Conservation (phyloP, 768 basidiomycete genomes). For the Suillus occidentalis region DNA sequence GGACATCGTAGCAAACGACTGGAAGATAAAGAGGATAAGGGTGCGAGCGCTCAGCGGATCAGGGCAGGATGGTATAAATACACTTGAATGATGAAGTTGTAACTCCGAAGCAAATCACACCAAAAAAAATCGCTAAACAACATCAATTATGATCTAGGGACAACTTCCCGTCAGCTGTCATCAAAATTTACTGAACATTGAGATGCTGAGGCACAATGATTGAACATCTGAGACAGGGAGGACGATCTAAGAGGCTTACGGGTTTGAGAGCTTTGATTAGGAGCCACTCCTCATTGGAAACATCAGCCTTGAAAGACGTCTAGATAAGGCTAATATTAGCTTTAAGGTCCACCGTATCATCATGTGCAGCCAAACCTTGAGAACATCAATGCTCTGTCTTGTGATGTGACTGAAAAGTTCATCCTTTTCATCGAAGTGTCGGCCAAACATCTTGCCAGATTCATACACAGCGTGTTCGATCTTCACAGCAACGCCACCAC, state of each 20-base stretch:
- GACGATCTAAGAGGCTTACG: conserved; percentile 40
- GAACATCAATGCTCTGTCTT: conserved; percentile 90
- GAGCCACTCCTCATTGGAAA: conserved; percentile 88
- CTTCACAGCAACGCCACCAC: conserved; percentile 96
- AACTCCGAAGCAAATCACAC: conserved; percentile 24
- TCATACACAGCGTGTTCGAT: conserved; percentile 98
- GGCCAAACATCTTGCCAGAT: conserved; percentile 91
- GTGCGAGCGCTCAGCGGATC: neutral
- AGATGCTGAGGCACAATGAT: conserved; percentile 33
- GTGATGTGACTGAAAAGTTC: conserved; percentile 90
- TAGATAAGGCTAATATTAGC: conserved; percentile 31
- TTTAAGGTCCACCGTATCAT: neutral
- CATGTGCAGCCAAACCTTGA: conserved; percentile 62
- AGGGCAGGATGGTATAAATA: conserved; percentile 29
- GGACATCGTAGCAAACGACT: conserved; percentile 21
- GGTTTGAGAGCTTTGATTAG: conserved; percentile 87
- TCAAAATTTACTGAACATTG: conserved; percentile 30
- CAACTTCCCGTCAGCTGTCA: neutral
- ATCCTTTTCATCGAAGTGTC: conserved; percentile 96
- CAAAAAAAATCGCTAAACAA: neutral
- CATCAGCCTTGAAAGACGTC: conserved; percentile 86
- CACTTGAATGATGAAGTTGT: conserved; percentile 19
- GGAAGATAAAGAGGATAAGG: conserved; percentile 2
- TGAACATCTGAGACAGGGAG: conserved; percentile 2
- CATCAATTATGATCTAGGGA: conserved; percentile 9